Conservation (phyloP, 371 early-diverging fungal genomes). For the Haplosporangium sp. region DNA sequence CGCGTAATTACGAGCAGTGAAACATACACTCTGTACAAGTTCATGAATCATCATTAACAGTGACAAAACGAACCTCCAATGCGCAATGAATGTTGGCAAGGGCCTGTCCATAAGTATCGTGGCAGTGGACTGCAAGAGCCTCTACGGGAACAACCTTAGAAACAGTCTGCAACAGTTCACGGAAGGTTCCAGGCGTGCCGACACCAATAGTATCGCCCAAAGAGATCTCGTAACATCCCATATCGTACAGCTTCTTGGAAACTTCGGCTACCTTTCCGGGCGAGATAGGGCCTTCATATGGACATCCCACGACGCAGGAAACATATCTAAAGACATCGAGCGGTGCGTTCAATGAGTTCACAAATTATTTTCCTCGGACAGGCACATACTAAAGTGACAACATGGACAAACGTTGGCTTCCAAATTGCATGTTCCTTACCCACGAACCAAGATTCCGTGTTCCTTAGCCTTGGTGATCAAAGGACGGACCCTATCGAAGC, state of each 20-base stretch:
- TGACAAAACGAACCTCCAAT: slow-evolving; percentile 62
- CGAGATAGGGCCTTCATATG: slow-evolving; percentile 87
- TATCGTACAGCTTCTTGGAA: slow-evolving; percentile 77
- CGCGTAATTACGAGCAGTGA: no score
- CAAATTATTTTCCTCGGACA: neutral
- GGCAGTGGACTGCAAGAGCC: slow-evolving; percentile 93
- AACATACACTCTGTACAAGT: no score
- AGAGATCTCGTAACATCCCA: slow-evolving; percentile 98
- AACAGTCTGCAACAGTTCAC: slow-evolving; percentile 78
- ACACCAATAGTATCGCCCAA: slow-evolving; percentile 98
- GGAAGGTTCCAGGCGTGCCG: slow-evolving; percentile 84
- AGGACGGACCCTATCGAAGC: slow-evolving; percentile 76
- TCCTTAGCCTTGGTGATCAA: slow-evolving; percentile 77
- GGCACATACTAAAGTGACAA: slow-evolving; percentile 13
- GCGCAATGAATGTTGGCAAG: slow-evolving; percentile 93
- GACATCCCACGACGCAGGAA: slow-evolving; percentile 94
- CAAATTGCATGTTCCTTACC: slow-evolving; percentile 57
- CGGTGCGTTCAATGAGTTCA: neutral
- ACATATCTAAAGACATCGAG: slow-evolving; percentile 74
- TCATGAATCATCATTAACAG: neutral
- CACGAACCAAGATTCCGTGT: slow-evolving; percentile 83
- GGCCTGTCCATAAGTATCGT: slow-evolving; percentile 98
- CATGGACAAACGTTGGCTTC: neutral
- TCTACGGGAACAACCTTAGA: slow-evolving; percentile 77
- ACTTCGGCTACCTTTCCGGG: slow-evolving; percentile 82